Evolutionary conservation across 73 alveolate species (phyloP), one percentile per base, ranked within the genome.

Genomic region (Paramecium primaurelia): DNA sequence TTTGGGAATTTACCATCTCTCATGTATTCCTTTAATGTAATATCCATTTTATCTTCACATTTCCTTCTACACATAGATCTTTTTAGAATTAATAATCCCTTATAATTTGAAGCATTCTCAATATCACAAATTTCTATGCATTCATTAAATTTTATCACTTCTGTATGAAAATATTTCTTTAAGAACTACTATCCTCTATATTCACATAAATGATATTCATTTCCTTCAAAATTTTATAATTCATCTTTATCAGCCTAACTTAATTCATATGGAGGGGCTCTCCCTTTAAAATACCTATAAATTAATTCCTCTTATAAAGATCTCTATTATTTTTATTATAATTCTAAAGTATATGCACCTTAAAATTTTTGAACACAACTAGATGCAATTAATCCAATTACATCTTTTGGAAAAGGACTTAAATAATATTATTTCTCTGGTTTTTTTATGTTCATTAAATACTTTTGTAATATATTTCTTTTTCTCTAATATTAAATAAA

Each of bases 371-470:
- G 30, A 32, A 64, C 84, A 64, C 54, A 64, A 64, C 84, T 64
- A 8, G 84, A 0, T 28, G 84, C 42, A 2, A 64, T 34, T 18
- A 64, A 32, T 32, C 84, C 84, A 14, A 64, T 64, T 11, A 64
- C 32, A 64, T 64, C 84, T 64, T 64, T 64, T 28, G 84, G 84
- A 64, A 64, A 64, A 32, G 84, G 84, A 64, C 84, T 64, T 32
- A 64, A 34, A 0, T 28, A 1, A 12, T 28, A 64, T 64, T 64
- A 28, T 28, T 64, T 64, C 28, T 64, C 84, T 6, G 84, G 69
- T 54, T 54, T 54, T 54, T 54, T 54, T 18, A 54, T 54, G 36
- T 22, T 18, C 69, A 54, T 54, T 18, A 18, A 16, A 9, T 42
- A 4, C 6, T 49, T 3, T 49, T 49, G 25, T 49, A 12, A 49